Evolutionary conservation across 257 asterid genomes (phyloP), one percentile per base, ranked within the genome.

Genomic region (Solanum chilense): DNA sequence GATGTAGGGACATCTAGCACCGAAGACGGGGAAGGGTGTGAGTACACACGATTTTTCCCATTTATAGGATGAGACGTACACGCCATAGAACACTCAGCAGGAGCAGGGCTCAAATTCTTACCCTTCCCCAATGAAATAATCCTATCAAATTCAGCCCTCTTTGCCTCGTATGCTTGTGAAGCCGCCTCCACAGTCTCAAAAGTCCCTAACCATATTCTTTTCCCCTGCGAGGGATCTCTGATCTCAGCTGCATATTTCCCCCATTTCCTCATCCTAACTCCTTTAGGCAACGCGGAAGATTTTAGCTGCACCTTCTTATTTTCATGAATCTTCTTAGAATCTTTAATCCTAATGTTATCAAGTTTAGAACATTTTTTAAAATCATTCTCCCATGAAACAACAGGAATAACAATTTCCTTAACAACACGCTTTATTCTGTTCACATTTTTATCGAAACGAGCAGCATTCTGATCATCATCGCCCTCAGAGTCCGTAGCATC

Each of bases 241-340:
- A 90, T 90, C 86, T 90, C 92, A 66, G 91, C 92, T 9, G 92
- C 92, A 62, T 39, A 91, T 60, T 87, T 91, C 12, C 92, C 91
- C 91, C 91, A 89, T n/a, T 83, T 88, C 86, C 91, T 87, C 85
- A 60, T 89, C 87, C 92, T 87, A 69, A 91, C 91, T 8, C 92
- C 92, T 87, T 76, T 84, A 20, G 75, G 87, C 44, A 56, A 85
- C 0, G 89, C 66, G 0, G 90, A 31, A 25, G 90, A 56, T 73
- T 66, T 85, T 80, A 27, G 9, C 49, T 41, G 82, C 68, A 42
- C 25, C 66, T 62, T 86, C 73, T 88, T 66, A 31, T 71, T 52
- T 21, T 86, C 86, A 58, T 15, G 41, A 66, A 9, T 83, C 56
- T 66, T 86, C 5, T 75, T 29, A 21, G 62, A 42, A 7, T 16